Conservation (phyloP, 495 filamentous ascomycete species). For the Trichoderma virens region DNA sequence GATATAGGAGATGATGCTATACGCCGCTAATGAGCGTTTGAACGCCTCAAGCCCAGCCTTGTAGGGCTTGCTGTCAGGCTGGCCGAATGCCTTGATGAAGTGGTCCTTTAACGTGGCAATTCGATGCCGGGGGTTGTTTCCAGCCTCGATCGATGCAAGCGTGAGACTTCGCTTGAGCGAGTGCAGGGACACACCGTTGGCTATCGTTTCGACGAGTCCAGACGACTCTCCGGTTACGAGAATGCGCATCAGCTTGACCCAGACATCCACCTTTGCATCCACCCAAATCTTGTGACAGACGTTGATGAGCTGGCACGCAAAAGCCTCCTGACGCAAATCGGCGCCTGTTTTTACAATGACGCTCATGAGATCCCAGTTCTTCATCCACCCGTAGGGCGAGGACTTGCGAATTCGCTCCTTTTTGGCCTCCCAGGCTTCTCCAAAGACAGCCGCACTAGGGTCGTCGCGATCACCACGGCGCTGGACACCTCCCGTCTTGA, state of each 20-base stretch:
- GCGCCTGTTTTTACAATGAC: constrained; percentile 76
- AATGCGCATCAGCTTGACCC: constrained; percentile 74
- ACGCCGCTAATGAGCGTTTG: constrained; percentile 61
- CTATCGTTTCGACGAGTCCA: constrained; percentile 72
- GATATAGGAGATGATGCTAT: constrained; percentile 69
- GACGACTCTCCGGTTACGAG: constrained; percentile 71
- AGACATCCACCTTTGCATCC: constrained; percentile 62
- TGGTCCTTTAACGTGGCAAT: constrained; percentile 70
- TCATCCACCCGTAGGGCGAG: constrained; percentile 70
- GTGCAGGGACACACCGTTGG: constrained; percentile 69
- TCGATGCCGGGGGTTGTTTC: constrained; percentile 55
- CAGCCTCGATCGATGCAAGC: constrained; percentile 55
- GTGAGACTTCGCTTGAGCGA: constrained; percentile 69
- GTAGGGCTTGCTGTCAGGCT: constrained; percentile 53
- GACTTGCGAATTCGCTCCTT: constrained; percentile 68
- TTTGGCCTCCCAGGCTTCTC: constrained; percentile 68
- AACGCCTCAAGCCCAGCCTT: constrained; percentile 60
- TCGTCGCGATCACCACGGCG: constrained; percentile 71
- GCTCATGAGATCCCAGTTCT: constrained; percentile 71
- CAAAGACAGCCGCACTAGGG: constrained; percentile 72
- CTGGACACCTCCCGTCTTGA: constrained; percentile 67
- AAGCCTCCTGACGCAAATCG: constrained; percentile 69
- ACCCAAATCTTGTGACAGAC: constrained; percentile 70
- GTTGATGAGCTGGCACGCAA: constrained; percentile 68
- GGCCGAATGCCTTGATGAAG: constrained; percentile 66